These are phyloP conservation scores for Clarireedia sp. DNA, from an alignment of 2,329 filamentous ascomycete genomes.

Conservation along the genomic window DNA sequence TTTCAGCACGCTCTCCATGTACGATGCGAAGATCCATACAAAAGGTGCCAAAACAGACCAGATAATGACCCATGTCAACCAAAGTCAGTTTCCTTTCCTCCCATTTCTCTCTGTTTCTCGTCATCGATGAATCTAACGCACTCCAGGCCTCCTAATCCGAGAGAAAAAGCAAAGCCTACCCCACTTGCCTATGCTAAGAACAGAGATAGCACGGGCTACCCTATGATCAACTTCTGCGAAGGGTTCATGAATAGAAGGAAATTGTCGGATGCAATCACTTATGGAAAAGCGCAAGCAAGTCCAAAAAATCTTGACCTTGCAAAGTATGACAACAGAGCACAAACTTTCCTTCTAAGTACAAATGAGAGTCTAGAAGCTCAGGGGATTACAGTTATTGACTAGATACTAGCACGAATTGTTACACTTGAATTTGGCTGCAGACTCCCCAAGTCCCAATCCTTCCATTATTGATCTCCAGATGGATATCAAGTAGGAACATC, in stretches of 20 bases:
- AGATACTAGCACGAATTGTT: background rate
- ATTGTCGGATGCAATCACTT: background rate
- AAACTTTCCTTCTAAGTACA: background rate
- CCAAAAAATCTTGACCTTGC: background rate
- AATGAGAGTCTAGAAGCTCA: background rate
- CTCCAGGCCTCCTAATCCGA: background rate
- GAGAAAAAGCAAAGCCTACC: background rate
- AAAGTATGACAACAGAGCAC: background rate
- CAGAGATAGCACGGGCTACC: background rate
- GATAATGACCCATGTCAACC: background rate
- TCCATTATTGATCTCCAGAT: background rate
- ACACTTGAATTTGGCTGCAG: background rate
- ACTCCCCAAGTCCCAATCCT: background rate
- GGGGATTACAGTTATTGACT: background rate
- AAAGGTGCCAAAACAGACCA: background rate
- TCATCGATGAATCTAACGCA: background rate
- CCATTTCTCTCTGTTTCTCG: too few species aligned
- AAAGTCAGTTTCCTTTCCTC: background rate
- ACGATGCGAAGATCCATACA: background rate
- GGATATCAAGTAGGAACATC: background rate
- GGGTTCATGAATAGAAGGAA: background rate
- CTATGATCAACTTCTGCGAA: background rate
- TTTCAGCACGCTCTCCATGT: background rate
- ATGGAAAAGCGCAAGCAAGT: background rate
- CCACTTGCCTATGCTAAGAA: background rate